Evolutionary conservation across 2,329 filamentous ascomycete genomes (phyloP).

Genomic region (Penicillium expansum): DNA sequence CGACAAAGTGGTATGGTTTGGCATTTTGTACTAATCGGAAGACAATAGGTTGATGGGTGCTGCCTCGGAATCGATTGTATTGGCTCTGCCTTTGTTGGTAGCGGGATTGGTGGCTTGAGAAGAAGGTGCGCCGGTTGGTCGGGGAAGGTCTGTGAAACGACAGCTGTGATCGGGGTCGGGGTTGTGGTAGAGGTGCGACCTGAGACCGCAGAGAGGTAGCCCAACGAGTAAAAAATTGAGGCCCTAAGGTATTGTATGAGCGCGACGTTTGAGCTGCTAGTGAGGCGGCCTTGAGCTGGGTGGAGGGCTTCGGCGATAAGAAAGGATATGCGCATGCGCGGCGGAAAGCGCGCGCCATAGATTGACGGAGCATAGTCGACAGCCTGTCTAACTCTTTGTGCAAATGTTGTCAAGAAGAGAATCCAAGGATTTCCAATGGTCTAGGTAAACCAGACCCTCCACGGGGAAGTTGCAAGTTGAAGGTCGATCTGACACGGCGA

Average conservation of each 20-base stretch:
- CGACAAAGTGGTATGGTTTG: conserved; percentile 30
- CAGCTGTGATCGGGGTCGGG: neutral
- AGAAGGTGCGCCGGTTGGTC: conserved; percentile 9
- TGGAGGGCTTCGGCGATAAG: conserved; percentile 3
- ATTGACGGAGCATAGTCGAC: neutral
- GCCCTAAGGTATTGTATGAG: neutral
- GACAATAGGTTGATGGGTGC: conserved; percentile 10
- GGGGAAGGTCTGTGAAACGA: neutral
- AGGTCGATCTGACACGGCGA: neutral
- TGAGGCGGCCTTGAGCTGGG: neutral
- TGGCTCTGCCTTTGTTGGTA: conserved; percentile 15
- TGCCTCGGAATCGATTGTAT: conserved; percentile 22
- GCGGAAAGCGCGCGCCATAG: conserved; percentile 5
- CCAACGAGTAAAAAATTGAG: neutral
- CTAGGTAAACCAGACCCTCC: neutral
- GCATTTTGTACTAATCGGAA: conserved; percentile 18
- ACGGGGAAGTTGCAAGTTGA: neutral
- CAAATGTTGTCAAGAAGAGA: neutral
- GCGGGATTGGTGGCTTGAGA: conserved; percentile 1
- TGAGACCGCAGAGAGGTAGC: neutral
- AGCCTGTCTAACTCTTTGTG: neutral
- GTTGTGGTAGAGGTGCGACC: neutral
- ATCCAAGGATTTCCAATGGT: no score
- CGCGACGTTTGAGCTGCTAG: neutral
- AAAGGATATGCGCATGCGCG: neutral